Percentiles rank a stretch among this genome's conserved stretches.
These are phyloP conservation scores for Penicillium chermesinum DNA, from an alignment of 495 filamentous ascomycete species.

Conservation along the genomic window DNA sequence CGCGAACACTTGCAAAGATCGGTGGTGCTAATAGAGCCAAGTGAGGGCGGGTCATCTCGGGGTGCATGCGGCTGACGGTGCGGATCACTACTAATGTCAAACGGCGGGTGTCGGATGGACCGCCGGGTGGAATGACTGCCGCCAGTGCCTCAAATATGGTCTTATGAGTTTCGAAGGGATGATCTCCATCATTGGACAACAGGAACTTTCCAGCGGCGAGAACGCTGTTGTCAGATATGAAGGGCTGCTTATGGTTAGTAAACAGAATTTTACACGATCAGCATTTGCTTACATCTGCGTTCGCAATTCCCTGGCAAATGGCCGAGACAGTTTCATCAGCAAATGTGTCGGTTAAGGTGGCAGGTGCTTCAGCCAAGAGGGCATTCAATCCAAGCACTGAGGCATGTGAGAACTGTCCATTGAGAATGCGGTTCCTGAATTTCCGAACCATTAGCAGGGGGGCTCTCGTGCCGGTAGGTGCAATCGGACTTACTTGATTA, in stretches of 20 bases:
- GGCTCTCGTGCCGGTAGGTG: not conserved
- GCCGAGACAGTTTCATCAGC: slow-evolving; percentile 63
- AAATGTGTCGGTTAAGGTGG: slow-evolving; percentile 59
- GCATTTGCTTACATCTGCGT: slow-evolving; percentile 57
- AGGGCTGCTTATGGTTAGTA: slow-evolving; percentile 49
- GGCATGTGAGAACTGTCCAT: slow-evolving; percentile 57
- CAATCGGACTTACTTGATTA: slow-evolving; percentile 60
- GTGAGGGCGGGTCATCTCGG: slow-evolving; percentile 73
- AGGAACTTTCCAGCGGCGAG: slow-evolving; percentile 95
- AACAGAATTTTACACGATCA: not conserved
- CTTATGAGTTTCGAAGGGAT: slow-evolving; percentile 61
- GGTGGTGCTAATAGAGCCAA: slow-evolving; percentile 71
- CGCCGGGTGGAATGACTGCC: slow-evolving; percentile 67
- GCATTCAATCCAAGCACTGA: slow-evolving; percentile 84
- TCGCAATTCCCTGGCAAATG: slow-evolving; percentile 74
- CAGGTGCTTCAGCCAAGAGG: slow-evolving; percentile 72
- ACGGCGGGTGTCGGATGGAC: slow-evolving; percentile 74
- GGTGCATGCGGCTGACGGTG: slow-evolving; percentile 70
- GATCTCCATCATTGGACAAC: slow-evolving; percentile 51
- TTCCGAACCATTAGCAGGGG: not conserved
- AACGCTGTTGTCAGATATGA: slow-evolving; percentile 82
- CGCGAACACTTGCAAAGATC: slow-evolving; percentile 85
- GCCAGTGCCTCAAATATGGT: slow-evolving; percentile 73
- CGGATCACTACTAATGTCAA: slow-evolving; percentile 85
- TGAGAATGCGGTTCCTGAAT: slow-evolving; percentile 64